phyloP scores from a whole-genome alignment of 768 basidiomycete genomes.

The Galerina sulciceps region DNA sequence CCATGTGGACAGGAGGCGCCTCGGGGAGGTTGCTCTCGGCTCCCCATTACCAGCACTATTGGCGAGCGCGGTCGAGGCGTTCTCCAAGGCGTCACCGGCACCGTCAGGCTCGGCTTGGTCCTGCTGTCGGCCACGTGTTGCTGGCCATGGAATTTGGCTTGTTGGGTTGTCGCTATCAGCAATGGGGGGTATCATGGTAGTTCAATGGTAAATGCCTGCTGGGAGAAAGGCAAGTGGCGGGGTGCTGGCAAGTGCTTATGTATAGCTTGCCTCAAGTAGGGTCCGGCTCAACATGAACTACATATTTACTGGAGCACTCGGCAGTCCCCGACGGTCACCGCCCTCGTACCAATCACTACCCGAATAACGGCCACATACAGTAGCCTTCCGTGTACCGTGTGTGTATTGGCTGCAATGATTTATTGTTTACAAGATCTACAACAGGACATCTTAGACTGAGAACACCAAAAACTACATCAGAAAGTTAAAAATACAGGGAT shows the following conservation, averaged over 20 bases:
- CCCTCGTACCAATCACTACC: neutral
- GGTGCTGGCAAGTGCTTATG: constrained; percentile 19
- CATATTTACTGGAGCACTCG: constrained; percentile 12
- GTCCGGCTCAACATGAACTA: constrained; percentile 17
- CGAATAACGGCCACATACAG: neutral
- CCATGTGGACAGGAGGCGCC: constrained; percentile 58
- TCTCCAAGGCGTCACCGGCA: constrained; percentile 20
- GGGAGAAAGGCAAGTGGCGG: constrained; percentile 17
- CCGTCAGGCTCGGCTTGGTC: constrained; percentile 29
- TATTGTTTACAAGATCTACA: constrained; percentile 14
- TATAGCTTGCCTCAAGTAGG: constrained; percentile 16
- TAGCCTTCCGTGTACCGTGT: neutral
- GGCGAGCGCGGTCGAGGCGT: constrained; percentile 13
- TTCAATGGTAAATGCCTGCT: constrained; percentile 14
- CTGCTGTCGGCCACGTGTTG: constrained; percentile 33
- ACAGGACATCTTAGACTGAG: neutral
- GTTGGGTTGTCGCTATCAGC: constrained; percentile 76
- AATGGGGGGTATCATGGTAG: constrained; percentile 65
- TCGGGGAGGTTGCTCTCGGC: constrained; percentile 30
- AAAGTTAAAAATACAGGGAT: constrained; percentile 25
- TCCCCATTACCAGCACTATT: constrained; percentile 22
- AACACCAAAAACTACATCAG: constrained; percentile 18
- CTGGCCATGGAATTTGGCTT: constrained; percentile 80
- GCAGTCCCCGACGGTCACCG: constrained; percentile 20
- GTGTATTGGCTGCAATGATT: too few species aligned